phyloP scores from a whole-genome alignment of 345 rosid genomes.

The Pistacia atlantica region DNA sequence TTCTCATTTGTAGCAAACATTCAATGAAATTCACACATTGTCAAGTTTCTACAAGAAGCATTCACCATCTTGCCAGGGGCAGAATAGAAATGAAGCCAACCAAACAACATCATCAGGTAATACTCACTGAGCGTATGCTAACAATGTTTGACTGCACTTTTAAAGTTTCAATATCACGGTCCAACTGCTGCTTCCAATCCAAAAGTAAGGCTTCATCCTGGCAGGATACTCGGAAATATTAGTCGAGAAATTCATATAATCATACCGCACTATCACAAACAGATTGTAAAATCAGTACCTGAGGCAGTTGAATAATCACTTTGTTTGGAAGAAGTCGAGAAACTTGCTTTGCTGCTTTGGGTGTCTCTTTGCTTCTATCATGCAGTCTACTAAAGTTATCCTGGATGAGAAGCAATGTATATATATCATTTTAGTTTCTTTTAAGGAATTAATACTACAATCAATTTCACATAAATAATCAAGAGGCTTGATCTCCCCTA shows the following conservation, averaged over 20 bases:
- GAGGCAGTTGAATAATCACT: constrained; percentile 95
- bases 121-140: constrained; percentile 74
- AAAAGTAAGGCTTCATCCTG: constrained; percentile 88
- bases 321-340: constrained; percentile 92
- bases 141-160: constrained; percentile 77
- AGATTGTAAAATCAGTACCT: constrained; percentile 47
- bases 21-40: no score
- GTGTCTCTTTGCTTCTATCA: constrained; percentile 87
- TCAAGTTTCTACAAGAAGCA: not conserved
- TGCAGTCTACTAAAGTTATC: constrained; percentile 85
- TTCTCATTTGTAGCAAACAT: not conserved
- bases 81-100: not conserved
- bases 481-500: not conserved
- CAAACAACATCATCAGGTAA: constrained; percentile 10
- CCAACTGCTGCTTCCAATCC: constrained; percentile 97
- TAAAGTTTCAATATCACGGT: constrained; percentile 85
- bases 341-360: constrained; percentile 89
- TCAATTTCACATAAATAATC: not conserved
- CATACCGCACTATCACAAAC: constrained; percentile 5
- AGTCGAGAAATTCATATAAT: constrained; percentile 20
- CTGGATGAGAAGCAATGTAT: constrained; percentile 44
- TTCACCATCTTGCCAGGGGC: not conserved
- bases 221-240: constrained; percentile 26
- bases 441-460: not conserved
- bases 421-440: not conserved